Percentiles rank a stretch among this genome's conserved stretches.
Conservation (phyloP, 164 flowering plant genomes). For the Stephania japonica region DNA sequence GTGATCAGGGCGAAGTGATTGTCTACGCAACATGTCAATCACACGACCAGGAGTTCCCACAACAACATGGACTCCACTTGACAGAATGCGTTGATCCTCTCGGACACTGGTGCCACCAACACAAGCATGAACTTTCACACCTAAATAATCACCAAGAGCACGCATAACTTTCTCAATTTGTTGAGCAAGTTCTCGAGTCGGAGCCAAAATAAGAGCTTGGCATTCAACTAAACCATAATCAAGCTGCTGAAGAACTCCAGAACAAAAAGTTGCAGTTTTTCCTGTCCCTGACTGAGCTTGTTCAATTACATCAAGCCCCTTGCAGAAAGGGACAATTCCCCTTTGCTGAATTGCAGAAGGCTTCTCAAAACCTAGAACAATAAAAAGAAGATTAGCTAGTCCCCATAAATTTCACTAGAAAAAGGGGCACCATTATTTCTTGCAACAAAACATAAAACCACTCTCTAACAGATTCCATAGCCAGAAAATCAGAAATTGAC, state of each 20-base stretch:
- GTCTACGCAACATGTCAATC: slow-evolving; percentile 72
- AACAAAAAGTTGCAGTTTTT: slow-evolving; percentile 84
- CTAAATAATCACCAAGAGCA: slow-evolving; percentile 82
- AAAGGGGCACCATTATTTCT: background rate
- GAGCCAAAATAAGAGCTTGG: slow-evolving; percentile 81
- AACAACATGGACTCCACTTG: slow-evolving; percentile 75
- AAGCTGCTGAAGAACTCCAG: slow-evolving; percentile 78
- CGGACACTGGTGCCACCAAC: slow-evolving; percentile 95
- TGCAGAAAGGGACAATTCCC: slow-evolving; percentile 82
- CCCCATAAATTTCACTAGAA: background rate
- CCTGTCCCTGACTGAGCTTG: slow-evolving; percentile 95
- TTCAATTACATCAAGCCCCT: slow-evolving; percentile 82
- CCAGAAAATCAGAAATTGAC: no score
- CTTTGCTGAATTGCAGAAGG: slow-evolving; percentile 90
- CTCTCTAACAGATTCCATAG: background rate
- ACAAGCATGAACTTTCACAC: slow-evolving; percentile 90
- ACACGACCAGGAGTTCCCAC: slow-evolving; percentile 93
- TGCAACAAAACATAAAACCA: background rate
- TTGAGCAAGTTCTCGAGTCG: slow-evolving; percentile 81
- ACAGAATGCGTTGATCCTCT: slow-evolving; percentile 77
- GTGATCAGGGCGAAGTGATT: slow-evolving; percentile 65
- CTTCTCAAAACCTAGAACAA: slow-evolving; percentile 69
- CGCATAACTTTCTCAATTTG: slow-evolving; percentile 92
- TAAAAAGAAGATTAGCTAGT: background rate
- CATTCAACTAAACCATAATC: slow-evolving; percentile 61